These are phyloP conservation scores for Rhododendron vialii DNA, from an alignment of 148 eudicot species.

Conservation along the genomic window DNA sequence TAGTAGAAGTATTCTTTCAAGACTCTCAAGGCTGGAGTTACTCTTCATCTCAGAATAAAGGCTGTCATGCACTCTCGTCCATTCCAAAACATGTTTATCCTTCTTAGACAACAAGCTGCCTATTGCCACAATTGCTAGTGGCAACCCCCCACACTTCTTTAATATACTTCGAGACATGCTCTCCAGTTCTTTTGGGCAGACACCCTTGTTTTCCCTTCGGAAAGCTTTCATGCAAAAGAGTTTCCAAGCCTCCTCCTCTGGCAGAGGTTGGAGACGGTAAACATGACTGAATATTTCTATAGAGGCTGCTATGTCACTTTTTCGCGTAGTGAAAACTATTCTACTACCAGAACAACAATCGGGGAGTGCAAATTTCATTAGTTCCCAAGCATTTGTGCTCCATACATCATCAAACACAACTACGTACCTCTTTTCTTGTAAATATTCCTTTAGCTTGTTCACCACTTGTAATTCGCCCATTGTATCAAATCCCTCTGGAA, in stretches of 20 bases:
- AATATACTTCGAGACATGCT: too few relatives aligned
- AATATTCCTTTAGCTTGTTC: neutral
- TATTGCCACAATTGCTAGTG: too few relatives aligned
- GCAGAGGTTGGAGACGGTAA: neutral
- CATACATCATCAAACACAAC: constrained; percentile 7
- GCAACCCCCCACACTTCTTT: too few relatives aligned
- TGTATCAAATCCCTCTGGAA: neutral
- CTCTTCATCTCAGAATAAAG: too few relatives aligned
- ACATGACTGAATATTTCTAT: neutral
- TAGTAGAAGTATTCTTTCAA: too few relatives aligned
- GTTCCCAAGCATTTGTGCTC: neutral
- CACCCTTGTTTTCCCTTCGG: too few relatives aligned
- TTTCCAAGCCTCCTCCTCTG: neutral
- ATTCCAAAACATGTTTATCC: too few relatives aligned
- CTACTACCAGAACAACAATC: neutral
- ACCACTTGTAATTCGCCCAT: neutral
- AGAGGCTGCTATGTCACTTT: neutral
- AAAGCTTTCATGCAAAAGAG: too few relatives aligned
- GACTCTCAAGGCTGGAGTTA: too few relatives aligned
- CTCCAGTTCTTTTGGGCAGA: too few relatives aligned
- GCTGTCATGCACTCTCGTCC: too few relatives aligned
- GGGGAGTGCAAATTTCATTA: neutral
- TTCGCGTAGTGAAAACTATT: neutral
- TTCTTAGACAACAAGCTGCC: too few relatives aligned
- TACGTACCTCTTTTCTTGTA: constrained; percentile 3